Evolutionary conservation across 202 grass and related monocot genomes (phyloP).

Genomic region (Musa balbisiana): DNA sequence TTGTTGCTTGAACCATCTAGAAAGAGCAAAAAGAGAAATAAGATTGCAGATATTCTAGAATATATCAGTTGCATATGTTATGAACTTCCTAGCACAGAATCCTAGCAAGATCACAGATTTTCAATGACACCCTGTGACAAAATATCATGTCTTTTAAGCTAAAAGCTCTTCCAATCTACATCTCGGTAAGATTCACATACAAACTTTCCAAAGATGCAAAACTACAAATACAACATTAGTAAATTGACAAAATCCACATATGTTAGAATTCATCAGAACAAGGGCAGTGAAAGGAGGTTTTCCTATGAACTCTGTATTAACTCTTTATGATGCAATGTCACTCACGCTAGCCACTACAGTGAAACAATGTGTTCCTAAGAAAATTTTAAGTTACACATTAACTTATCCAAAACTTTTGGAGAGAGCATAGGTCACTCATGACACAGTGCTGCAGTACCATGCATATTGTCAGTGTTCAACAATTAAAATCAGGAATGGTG

Average conservation of each 20-base stretch:
- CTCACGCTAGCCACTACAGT: too few species aligned
- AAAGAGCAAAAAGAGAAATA: conserved; percentile 18
- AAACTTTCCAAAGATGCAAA: too few species aligned
- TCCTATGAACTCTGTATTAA: background rate
- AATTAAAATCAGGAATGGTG: too few species aligned
- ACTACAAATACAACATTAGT: too few species aligned
- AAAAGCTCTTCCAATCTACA: background rate
- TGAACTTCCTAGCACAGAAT: background rate
- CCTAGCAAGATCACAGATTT: background rate
- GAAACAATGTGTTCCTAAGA: too few species aligned
- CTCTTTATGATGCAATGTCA: background rate
- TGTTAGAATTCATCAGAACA: background rate
- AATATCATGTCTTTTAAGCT: background rate
- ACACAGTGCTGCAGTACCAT: too few species aligned
- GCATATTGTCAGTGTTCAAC: too few species aligned
- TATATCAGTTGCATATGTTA: background rate
- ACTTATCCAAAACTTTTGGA: too few species aligned
- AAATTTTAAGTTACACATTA: too few species aligned
- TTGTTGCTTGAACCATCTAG: conserved; percentile 76
- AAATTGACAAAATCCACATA: too few species aligned
- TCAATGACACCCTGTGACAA: background rate
- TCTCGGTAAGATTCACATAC: too few species aligned
- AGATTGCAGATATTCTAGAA: background rate
- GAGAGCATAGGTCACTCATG: too few species aligned
- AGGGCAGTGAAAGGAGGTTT: background rate